Percentiles rank a stretch among this genome's conserved stretches.
phyloP scores from a whole-genome alignment of 169 alveolate genomes.

The Besnoitia besnoiti region DNA sequence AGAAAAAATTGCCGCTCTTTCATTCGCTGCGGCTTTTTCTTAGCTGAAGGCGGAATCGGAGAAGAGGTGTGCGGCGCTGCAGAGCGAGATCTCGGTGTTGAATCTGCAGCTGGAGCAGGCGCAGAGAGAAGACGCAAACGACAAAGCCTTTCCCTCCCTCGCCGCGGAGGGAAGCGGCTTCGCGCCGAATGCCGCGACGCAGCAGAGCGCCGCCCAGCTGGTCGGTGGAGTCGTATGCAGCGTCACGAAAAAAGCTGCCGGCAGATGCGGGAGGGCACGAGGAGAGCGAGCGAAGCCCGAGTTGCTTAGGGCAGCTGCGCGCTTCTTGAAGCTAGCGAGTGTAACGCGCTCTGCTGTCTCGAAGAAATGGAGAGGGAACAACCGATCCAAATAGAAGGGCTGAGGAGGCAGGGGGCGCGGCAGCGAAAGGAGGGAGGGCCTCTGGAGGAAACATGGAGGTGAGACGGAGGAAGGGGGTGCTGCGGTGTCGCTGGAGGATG shows the following conservation, averaged over 20 bases:
- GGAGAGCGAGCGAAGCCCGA: no score
- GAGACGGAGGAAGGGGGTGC: neutral
- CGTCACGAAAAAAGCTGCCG: no score
- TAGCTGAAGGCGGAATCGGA: conserved; percentile 9
- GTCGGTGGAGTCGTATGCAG: neutral
- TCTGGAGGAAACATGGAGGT: neutral
- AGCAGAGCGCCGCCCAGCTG: neutral
- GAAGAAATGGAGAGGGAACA: no score
- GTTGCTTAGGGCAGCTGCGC: no score
- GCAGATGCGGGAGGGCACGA: no score
- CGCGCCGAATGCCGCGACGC: neutral
- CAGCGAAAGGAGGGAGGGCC: neutral
- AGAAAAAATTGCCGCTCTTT: no score
- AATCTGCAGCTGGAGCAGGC: neutral
- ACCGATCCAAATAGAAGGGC: no score
- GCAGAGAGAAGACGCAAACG: neutral
- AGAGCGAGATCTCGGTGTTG: neutral
- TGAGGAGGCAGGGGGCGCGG: neutral
- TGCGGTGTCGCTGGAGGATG: no score
- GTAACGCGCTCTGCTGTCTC: no score
- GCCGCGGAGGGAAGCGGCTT: neutral
- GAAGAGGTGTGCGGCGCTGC: conserved; percentile 13
- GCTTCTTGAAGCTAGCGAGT: no score
- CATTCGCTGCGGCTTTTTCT: no score
- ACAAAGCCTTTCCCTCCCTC: neutral